A percentile compares a stretch with the other conserved stretches of the same genome.
Evolutionary conservation across 495 filamentous ascomycete species (phyloP).

Genomic region (Astrocystis sublimbata): DNA sequence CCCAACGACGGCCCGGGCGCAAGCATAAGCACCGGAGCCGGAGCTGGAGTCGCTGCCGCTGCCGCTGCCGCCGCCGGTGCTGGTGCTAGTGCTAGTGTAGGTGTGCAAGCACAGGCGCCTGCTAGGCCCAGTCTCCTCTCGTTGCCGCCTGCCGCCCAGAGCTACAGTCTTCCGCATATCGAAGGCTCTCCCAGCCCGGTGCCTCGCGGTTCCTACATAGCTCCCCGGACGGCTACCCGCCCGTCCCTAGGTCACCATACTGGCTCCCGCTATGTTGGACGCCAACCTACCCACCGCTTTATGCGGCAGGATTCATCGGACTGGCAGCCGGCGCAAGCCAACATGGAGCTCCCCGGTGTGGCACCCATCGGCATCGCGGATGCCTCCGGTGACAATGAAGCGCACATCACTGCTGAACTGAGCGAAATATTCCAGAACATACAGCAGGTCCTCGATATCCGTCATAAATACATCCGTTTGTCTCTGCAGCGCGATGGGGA

Average conservation of each 20-base stretch:
- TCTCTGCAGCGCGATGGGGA: constrained; percentile 77
- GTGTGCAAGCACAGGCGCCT: constrained; percentile 14
- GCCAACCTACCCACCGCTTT: constrained; percentile 16
- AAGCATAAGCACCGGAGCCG: too few relatives aligned
- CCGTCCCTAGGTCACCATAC: constrained; percentile 30
- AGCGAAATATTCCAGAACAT: constrained; percentile 84
- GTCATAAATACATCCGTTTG: constrained; percentile 84
- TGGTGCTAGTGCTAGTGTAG: not conserved
- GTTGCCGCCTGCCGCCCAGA: constrained; percentile 24
- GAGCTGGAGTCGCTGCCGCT: too few relatives aligned
- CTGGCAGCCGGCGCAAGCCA: constrained; percentile 7
- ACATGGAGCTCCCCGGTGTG: constrained; percentile 26
- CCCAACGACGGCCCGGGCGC: constrained; percentile 16
- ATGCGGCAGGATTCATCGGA: constrained; percentile 26
- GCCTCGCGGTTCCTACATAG: constrained; percentile 25
- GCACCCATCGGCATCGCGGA: constrained; percentile 25
- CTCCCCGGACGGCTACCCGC: constrained; percentile 31
- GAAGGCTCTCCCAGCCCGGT: constrained; percentile 23
- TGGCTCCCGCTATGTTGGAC: not conserved
- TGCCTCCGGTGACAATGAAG: constrained; percentile 57
- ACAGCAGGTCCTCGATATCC: constrained; percentile 76
- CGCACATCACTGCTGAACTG: constrained; percentile 77
- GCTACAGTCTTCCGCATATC: constrained; percentile 33
- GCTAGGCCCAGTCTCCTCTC: constrained; percentile 16
- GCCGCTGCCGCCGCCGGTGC: not conserved